Evolutionary conservation across 192 early-diverging fungal genomes (phyloP).

Genomic region (Coemansia sp.): DNA sequence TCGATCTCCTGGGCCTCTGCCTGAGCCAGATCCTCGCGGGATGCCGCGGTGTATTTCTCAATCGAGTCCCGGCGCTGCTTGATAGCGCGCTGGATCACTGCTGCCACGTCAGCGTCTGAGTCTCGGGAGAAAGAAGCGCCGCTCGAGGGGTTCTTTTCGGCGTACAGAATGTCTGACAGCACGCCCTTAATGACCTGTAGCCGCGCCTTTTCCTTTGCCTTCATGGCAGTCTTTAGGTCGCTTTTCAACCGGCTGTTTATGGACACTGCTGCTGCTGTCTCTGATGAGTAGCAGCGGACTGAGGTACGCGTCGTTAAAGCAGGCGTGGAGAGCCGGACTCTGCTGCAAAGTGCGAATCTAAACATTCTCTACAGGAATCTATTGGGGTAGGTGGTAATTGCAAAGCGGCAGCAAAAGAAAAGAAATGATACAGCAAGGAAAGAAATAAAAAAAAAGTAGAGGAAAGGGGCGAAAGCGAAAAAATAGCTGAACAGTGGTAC

Average conservation of each 20-base stretch:
- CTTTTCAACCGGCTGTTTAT: constrained; percentile 60
- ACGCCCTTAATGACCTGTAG: constrained; percentile 70
- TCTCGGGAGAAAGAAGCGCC: constrained; percentile 35
- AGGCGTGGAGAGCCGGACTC: constrained; percentile 3
- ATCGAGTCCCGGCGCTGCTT: constrained; percentile 82
- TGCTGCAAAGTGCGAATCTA: background rate
- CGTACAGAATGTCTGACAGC: constrained; percentile 77
- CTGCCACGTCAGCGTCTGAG: constrained; percentile 62
- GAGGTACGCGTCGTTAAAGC: background rate
- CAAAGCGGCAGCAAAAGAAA: too few species aligned
- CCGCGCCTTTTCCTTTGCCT: constrained; percentile 64
- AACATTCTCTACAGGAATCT: background rate
- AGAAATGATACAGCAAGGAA: too few species aligned
- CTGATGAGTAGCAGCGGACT: constrained; percentile 5
- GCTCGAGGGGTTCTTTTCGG: constrained; percentile 61
- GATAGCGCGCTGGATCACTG: constrained; percentile 74
- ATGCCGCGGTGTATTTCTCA: constrained; percentile 61
- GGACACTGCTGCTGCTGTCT: constrained; percentile 7
- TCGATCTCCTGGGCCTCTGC: constrained; percentile 68
- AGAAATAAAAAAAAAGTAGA: too few species aligned
- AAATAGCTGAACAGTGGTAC: too few species aligned
- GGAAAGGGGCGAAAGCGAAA: too few species aligned
- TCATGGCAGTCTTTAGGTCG: constrained; percentile 83
- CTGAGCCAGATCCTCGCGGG: constrained; percentile 72
- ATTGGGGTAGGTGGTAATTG: too few species aligned